Evolutionary conservation across 352 stramenopile genomes (phyloP), one percentile per base, ranked within the genome.

Genomic region (Pythium angustatum): DNA sequence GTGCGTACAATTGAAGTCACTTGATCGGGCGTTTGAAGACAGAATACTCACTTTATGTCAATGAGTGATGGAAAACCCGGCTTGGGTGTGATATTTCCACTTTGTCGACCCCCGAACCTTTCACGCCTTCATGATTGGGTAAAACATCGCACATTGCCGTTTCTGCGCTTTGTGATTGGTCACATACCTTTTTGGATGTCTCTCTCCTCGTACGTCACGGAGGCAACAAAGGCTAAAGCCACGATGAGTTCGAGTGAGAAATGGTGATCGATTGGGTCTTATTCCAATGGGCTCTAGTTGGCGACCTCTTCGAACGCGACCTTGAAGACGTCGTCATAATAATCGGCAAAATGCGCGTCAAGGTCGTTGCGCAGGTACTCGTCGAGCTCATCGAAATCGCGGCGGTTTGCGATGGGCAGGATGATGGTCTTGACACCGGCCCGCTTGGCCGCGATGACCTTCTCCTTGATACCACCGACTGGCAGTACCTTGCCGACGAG

Each of bases 381-480:
- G 40, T 97, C 90, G 44, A 99, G 78, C 61, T 94, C 81, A n/a
- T 99, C 96, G 68, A 97, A 99, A 72, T 99, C 97, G 45, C 95
- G 87, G 65, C 94, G 84, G 81, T 99, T 99, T 26, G 86, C 95
- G 21, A 87, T 72, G 12, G 98, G 97, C 3, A 99, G 64, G 28
- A 99, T 81, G 21, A 99, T 85, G 2, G 83, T 97, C 47, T 87
- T 98, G 10, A 99, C 96, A 14, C 96, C 96, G 22, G 97, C 88
- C 55, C 97, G 86, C 56, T 98, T 89, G 22, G 97, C 97, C n/a
- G 97, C 98, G 64, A 99, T 99, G 36, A 91, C 97, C 83, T 99
- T 99, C 77, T 99, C 98, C 81, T 99, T 99, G 69, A 99, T 99
- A 36, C 98, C 98, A 56, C 98, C 98, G 8, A 99, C 96, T 11